phyloP scores from a whole-genome alignment of 2,329 filamentous ascomycete species.

The Coleophoma cylindrospora region DNA sequence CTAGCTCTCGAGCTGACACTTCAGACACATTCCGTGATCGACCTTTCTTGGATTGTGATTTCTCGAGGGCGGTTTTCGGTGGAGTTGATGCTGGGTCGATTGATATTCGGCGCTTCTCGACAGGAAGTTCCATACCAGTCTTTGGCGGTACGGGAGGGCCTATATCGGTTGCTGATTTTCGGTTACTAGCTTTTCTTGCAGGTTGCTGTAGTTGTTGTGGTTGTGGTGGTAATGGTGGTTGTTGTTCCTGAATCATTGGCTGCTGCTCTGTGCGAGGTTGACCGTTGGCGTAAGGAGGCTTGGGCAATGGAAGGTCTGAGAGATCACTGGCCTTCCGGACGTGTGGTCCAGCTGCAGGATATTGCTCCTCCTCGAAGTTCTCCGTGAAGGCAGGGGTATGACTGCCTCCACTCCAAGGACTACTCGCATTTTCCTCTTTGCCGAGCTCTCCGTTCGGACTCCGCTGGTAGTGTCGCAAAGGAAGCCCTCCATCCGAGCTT shows the following conservation, averaged over 20 bases:
- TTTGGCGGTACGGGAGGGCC: constrained; percentile 20
- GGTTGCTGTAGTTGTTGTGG: constrained; percentile 12
- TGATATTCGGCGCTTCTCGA: constrained; percentile 16
- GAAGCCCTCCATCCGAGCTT: constrained; percentile 5
- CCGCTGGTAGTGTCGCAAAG: constrained; percentile 12
- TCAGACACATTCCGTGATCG: constrained; percentile 48
- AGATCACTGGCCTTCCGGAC: constrained; percentile 26
- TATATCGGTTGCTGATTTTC: constrained; percentile 14
- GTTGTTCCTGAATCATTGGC: too few species aligned
- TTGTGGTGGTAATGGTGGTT: constrained; percentile 4
- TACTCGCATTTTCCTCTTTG: constrained; percentile 13
- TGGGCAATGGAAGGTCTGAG: constrained; percentile 23
- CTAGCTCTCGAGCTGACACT: constrained; percentile 36
- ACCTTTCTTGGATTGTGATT: constrained; percentile 10
- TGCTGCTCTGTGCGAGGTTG: neutral
- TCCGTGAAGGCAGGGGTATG: constrained; percentile 51
- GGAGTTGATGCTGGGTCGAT: constrained; percentile 18
- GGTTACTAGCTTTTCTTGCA: constrained; percentile 8
- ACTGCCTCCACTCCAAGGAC: constrained; percentile 27
- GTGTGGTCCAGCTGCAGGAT: constrained; percentile 27
- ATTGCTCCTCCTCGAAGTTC: constrained; percentile 45
- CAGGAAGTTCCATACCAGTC: constrained; percentile 4
- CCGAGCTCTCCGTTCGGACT: constrained; percentile 12
- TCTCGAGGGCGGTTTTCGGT: constrained; percentile 9
- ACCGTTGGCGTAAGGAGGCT: constrained; percentile 22